Conservation (phyloP, 2,329 filamentous ascomycete species). For the Coniochaeta sp. region DNA sequence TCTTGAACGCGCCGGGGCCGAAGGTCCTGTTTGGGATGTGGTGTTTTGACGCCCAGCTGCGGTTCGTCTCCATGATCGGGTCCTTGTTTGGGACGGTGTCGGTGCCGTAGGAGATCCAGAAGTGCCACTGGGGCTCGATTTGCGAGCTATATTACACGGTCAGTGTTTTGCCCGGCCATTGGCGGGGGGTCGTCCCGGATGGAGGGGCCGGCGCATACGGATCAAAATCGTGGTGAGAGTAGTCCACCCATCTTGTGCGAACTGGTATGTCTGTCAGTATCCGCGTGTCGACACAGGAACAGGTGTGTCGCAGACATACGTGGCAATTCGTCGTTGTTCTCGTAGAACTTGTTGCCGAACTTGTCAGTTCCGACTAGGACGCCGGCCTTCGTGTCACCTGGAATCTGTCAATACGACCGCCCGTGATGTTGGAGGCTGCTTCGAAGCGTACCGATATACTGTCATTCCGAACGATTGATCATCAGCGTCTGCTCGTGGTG, state of each 20-base stretch:
- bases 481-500: constrained; percentile 13
- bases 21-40: constrained; percentile 69
- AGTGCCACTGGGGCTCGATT: constrained; percentile 95
- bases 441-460: constrained; percentile 47
- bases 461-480: constrained; percentile 11
- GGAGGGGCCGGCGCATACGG: constrained; percentile 41
- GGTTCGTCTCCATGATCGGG: constrained; percentile 49
- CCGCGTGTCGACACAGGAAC: background rate
- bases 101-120: constrained; percentile 91
- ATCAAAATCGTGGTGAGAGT: constrained; percentile 80
- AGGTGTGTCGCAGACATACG: constrained; percentile 36
- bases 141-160: constrained; percentile 48
- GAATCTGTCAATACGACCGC: constrained; percentile 2
- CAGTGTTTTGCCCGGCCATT: background rate
- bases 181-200: constrained; percentile 4
- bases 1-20: constrained; percentile 75
- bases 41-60: constrained; percentile 69
- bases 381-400: constrained; percentile 95
- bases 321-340: constrained; percentile 94
- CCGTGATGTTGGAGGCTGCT: background rate
- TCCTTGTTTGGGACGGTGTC: constrained; percentile 81
- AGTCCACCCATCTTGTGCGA: constrained; percentile 95
- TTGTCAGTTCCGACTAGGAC: constrained; percentile 76
- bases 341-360: constrained; percentile 96
- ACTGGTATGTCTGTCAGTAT: constrained; percentile 43